Evolutionary conservation across 202 grass and related monocot species (phyloP), one percentile per base, ranked within the genome.

Genomic region (Elaeis oleifera): DNA sequence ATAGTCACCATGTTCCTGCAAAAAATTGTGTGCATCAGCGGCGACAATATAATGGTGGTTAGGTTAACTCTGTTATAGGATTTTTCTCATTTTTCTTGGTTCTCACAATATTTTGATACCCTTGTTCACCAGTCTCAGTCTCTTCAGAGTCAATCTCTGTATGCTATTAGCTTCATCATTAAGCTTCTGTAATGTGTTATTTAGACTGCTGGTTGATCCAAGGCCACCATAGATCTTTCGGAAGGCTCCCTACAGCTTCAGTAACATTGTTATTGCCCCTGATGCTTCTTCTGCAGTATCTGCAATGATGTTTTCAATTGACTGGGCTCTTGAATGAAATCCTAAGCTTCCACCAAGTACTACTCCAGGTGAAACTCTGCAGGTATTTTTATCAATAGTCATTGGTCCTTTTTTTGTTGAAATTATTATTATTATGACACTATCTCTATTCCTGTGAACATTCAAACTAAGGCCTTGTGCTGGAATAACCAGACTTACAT

Each of bases 41-140:
- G 50, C 44, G 7, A 50, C 44, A 16, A 19, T 6, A 53, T 53
- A 67, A 8, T 63, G 11, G 18, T 14, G 25, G 6, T 8, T 19
- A 56, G 15, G 28, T 8, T 22, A 49, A 5, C 55, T 32, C 3
- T 8, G 56, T 56, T 18, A 19, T 0, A 5, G n/a, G 16, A 57
- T 23, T 36, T 50, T 3, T 14, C 44, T 50, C 26, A 49, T 50
- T 27, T 22, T 62, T 49, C 28, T n/a, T 69, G n/a, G 2, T 77
- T 67, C 88, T 89, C 84, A 97, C 94, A 92, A 31, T 64, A 61
- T 78, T 20, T 83, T 78, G 74, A 92, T 84, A 18, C 85, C 88
- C 74, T 69, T 81, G 60, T 72, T 78, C 53, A 92, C 79, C 61
- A 92, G 23, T 4, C 25, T 56, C 88, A 89, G 82, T 58, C 76